These are phyloP conservation scores for Cerioporus squamosus DNA, from an alignment of 1,284 basidiomycete genomes.

Conservation along the genomic window DNA sequence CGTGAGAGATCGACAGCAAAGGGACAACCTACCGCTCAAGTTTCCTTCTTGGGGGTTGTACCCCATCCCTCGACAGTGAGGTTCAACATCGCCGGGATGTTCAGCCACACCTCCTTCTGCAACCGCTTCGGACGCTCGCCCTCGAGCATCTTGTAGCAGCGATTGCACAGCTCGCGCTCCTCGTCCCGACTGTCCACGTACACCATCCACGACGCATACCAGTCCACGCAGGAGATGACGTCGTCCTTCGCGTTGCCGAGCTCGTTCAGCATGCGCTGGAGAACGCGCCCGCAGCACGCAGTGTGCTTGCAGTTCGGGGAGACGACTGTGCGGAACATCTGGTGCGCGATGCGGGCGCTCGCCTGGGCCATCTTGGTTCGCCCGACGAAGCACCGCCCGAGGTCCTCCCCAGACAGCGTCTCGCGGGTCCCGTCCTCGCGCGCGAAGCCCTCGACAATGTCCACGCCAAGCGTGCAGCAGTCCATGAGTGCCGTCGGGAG, in stretches of 20 bases:
- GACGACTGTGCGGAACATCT: slow-evolving; percentile 21
- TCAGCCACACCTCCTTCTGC: slow-evolving; percentile 23
- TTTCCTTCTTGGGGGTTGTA: slow-evolving; percentile 1
- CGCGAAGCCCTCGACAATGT: slow-evolving; percentile 15
- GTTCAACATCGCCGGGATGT: slow-evolving; percentile 20
- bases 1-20: no score
- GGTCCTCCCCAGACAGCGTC: slow-evolving; percentile 19
- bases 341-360: slow-evolving; percentile 24
- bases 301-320: slow-evolving; percentile 14
- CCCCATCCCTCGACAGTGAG: slow-evolving; percentile 14
- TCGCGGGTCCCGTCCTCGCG: slow-evolving; percentile 18
- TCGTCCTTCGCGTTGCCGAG: slow-evolving; percentile 32
- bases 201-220: slow-evolving; percentile 21
- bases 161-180: slow-evolving; percentile 19
- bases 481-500: slow-evolving; percentile 25
- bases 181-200: slow-evolving; percentile 22
- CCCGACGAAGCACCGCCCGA: slow-evolving; percentile 23
- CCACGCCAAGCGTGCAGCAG: slow-evolving; percentile 22
- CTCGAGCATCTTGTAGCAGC: slow-evolving; percentile 24
- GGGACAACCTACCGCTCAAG: neutral
- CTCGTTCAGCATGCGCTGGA: slow-evolving; percentile 27
- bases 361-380: slow-evolving; percentile 23
- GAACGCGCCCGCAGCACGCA: slow-evolving; percentile 19
- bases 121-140: slow-evolving; percentile 18
- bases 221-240: slow-evolving; percentile 21